These are phyloP conservation scores for Trichocomaceae sp. DNA, from an alignment of 2,329 filamentous ascomycete genomes.

Conservation along the genomic window DNA sequence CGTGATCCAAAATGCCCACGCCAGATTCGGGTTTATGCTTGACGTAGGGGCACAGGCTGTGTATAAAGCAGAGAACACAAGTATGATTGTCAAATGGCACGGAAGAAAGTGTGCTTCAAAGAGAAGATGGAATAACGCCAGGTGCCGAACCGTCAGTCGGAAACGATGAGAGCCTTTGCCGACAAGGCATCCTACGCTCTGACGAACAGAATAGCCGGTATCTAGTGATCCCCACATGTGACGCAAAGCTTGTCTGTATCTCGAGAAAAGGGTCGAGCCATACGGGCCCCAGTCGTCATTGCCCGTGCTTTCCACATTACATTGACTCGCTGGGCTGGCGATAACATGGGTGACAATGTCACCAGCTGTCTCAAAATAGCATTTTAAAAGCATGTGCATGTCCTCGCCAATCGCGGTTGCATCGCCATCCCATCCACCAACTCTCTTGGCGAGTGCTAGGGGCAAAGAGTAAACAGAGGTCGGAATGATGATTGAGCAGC, in stretches of 20 bases:
- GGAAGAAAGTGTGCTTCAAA: slow-evolving; percentile 67
- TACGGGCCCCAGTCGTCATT: slow-evolving; percentile 41
- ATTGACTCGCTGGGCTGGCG: slow-evolving; percentile 64
- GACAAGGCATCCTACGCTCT: slow-evolving; percentile 17
- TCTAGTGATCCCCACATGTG: slow-evolving; percentile 69
- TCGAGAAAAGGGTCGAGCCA: slow-evolving; percentile 54
- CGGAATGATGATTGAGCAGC: slow-evolving; percentile 60
- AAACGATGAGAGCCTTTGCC: slow-evolving; percentile 4
- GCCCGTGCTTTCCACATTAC: slow-evolving; percentile 59
- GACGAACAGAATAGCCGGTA: slow-evolving; percentile 55
- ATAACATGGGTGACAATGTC: slow-evolving; percentile 60
- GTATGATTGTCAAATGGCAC: slow-evolving; percentile 58
- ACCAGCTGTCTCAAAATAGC: slow-evolving; percentile 67
- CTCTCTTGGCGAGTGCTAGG: slow-evolving; percentile 59
- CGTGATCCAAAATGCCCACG: slow-evolving; percentile 56
- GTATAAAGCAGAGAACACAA: slow-evolving; percentile 57
- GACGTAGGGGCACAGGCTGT: slow-evolving; percentile 46
- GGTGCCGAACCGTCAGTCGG: slow-evolving; percentile 36
- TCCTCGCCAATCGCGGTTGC: slow-evolving; percentile 69
- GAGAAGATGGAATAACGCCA: slow-evolving; percentile 57
- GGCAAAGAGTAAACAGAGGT: slow-evolving; percentile 69
- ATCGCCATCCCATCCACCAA: slow-evolving; percentile 66
- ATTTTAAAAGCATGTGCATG: slow-evolving; percentile 72
- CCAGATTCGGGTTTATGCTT: slow-evolving; percentile 48
- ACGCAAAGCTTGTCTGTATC: slow-evolving; percentile 64